phyloP scores from a whole-genome alignment of 192 early-diverging fungal genomes.

The Coemansia sp. region DNA sequence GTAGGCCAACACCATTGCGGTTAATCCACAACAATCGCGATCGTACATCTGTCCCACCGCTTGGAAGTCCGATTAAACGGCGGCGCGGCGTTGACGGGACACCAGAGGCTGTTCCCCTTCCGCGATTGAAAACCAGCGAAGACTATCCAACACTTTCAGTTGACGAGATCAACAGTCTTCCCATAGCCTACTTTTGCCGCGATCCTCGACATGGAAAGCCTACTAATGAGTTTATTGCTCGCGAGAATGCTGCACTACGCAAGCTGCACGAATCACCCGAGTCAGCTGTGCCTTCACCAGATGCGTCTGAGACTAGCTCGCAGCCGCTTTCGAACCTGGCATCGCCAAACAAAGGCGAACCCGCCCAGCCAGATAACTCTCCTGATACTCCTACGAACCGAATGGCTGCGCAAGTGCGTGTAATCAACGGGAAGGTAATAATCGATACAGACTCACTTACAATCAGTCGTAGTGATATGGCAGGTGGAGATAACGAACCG shows the following conservation, averaged over 20 bases:
- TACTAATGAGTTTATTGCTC: slow-evolving; percentile 40
- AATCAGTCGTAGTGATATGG: slow-evolving; percentile 45
- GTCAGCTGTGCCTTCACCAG: neutral
- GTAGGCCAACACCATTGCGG: neutral
- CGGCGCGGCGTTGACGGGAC: slow-evolving; percentile 19
- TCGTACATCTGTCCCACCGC: neutral
- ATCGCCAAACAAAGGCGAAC: neutral
- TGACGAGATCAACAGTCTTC: slow-evolving; percentile 38
- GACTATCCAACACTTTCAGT: slow-evolving; percentile 27
- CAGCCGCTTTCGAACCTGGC: neutral
- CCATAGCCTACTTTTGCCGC: slow-evolving; percentile 45
- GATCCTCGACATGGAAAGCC: slow-evolving; percentile 39
- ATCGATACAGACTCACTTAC: slow-evolving; percentile 47
- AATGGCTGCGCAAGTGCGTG: slow-evolving; percentile 46
- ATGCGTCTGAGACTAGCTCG: neutral
- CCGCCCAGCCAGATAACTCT: slow-evolving; percentile 1
- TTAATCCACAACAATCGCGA: neutral
- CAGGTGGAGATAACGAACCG: slow-evolving; percentile 19
- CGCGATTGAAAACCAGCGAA: slow-evolving; percentile 27
- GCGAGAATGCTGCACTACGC: slow-evolving; percentile 34
- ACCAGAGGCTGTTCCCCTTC: slow-evolving; percentile 21
- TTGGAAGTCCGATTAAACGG: slow-evolving; percentile 18
- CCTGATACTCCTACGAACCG: slow-evolving; percentile 14
- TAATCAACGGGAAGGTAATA: slow-evolving; percentile 49
- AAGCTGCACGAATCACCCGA: slow-evolving; percentile 24